These are phyloP conservation scores for Lunasporangiospora selenospora DNA, from an alignment of 192 early-diverging fungal species.

Conservation along the genomic window DNA sequence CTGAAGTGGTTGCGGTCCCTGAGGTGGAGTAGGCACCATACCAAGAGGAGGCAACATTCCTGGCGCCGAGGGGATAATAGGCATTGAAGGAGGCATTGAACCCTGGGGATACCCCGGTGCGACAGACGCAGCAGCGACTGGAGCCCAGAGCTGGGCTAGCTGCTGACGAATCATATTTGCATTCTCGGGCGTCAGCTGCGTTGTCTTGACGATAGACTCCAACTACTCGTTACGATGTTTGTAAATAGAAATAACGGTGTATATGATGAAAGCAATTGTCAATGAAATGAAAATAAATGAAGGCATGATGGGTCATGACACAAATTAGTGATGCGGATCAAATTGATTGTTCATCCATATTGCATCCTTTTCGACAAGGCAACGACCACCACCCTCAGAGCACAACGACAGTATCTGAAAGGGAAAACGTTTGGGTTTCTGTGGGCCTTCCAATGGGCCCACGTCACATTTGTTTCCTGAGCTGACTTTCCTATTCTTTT, in stretches of 20 bases:
- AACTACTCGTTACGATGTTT: constrained; percentile 36
- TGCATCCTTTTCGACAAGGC: too few relatives aligned
- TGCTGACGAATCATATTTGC: constrained; percentile 55
- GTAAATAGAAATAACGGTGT: background rate
- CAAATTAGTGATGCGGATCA: background rate
- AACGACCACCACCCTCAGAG: too few relatives aligned
- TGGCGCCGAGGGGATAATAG: constrained; percentile 8
- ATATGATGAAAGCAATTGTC: background rate
- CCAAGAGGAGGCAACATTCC: constrained; percentile 19
- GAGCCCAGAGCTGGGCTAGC: constrained; percentile 37
- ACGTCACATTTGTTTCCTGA: too few relatives aligned
- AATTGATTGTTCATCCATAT: too few relatives aligned
- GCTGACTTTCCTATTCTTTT: background rate
- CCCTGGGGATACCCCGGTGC: constrained; percentile 4
- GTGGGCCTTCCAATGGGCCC: too few relatives aligned
- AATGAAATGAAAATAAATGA: constrained; percentile 2
- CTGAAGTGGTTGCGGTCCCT: too few relatives aligned
- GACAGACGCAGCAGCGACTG: constrained; percentile 14
- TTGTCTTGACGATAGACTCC: constrained; percentile 51
- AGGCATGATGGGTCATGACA: background rate
- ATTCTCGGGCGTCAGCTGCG: constrained; percentile 49
- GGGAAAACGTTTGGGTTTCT: too few relatives aligned
- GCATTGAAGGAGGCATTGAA: constrained; percentile 3
- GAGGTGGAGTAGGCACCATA: background rate
- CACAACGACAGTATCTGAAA: too few relatives aligned